phyloP scores from a whole-genome alignment of 2,329 filamentous ascomycete genomes.

The Fusarium verticillioides region DNA sequence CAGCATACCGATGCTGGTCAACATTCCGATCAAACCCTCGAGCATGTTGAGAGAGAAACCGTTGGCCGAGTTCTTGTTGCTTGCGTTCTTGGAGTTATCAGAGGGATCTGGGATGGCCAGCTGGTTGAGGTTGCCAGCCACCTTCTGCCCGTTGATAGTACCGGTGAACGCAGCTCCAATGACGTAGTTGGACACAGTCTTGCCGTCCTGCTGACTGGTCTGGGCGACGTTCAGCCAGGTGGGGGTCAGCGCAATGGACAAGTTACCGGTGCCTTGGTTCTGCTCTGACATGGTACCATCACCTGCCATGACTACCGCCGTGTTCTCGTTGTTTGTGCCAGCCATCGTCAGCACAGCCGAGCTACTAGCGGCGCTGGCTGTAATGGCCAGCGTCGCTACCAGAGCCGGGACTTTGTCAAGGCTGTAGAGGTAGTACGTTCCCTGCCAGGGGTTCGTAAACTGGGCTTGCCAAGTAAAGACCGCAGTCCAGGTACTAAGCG shows the following conservation, averaged over 20 bases:
- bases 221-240: not conserved
- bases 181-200: not conserved
- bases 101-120: not conserved
- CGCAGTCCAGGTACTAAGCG: not conserved
- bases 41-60: not conserved
- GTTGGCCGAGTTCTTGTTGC: not conserved
- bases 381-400: not conserved
- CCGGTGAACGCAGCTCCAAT: not conserved
- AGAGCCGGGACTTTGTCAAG: not conserved
- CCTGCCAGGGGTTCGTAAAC: constrained; percentile 10
- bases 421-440: constrained; percentile 4
- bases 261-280: not conserved
- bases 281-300: not conserved
- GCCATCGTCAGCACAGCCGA: not conserved
- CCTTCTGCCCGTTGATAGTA: not conserved
- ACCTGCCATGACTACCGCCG: not conserved
- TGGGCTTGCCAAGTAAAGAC: not conserved
- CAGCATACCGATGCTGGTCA: not conserved
- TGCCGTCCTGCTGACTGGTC: not conserved
- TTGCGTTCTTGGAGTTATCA: not conserved
- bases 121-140: not conserved
- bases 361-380: not conserved
- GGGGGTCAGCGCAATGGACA: rapidly evolving
- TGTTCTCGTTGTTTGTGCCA: not conserved
- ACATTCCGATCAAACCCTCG: not conserved